Conservation (phyloP, 2,329 filamentous ascomycete genomes). For the Corniculantispora saksenae region DNA sequence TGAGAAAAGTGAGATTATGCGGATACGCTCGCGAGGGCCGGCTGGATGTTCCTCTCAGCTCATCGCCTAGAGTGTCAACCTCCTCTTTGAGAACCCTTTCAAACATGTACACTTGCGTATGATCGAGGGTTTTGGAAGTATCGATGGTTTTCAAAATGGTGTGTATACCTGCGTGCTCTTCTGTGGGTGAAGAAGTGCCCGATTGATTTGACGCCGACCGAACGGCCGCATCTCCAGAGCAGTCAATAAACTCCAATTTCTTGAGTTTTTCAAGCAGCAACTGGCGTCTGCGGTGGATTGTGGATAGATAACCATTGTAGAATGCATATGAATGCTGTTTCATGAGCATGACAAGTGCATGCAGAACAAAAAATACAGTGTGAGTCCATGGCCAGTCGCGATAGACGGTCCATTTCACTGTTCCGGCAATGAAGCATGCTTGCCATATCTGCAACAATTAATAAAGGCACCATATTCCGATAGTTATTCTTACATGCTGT, state of each 20-base stretch:
- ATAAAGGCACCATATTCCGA: background rate
- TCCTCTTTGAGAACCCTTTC: slow-evolving; percentile 67
- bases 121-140: slow-evolving; percentile 58
- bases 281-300: slow-evolving; percentile 53
- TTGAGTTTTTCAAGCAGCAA: slow-evolving; percentile 52
- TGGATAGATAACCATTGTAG: slow-evolving; percentile 73
- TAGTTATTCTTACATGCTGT: slow-evolving; percentile 56
- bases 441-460: slow-evolving; percentile 64
- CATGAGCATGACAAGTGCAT: slow-evolving; percentile 76
- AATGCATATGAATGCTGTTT: slow-evolving; percentile 81
- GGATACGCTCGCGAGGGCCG: slow-evolving; percentile 59
- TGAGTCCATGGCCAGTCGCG: slow-evolving; percentile 83
- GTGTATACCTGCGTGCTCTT: slow-evolving; percentile 43
- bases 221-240: slow-evolving; percentile 43
- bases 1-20: slow-evolving; percentile 63
- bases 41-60: slow-evolving; percentile 64
- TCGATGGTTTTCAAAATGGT: slow-evolving; percentile 63
- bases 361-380: slow-evolving; percentile 74
- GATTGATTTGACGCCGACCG: background rate
- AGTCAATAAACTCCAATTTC: slow-evolving; percentile 56
- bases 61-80: slow-evolving; percentile 63
- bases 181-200: background rate
- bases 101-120: slow-evolving; percentile 64
- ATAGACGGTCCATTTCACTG: slow-evolving; percentile 66
- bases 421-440: slow-evolving; percentile 58